Conservation (phyloP, 257 asterid species). For the Nemophila menziesii region DNA sequence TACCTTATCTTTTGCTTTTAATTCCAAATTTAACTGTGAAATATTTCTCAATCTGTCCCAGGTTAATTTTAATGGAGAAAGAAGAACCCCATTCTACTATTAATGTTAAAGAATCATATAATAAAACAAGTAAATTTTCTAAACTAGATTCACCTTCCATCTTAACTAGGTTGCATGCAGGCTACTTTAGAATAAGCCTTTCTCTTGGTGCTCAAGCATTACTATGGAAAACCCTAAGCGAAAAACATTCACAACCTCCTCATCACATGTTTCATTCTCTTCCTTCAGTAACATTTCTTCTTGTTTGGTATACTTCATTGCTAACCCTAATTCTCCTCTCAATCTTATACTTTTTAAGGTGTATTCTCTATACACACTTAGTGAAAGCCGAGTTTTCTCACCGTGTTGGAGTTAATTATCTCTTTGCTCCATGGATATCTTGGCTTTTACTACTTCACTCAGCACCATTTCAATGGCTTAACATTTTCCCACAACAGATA, state of each 20-base stretch:
- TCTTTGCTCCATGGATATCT: conserved; percentile 40
- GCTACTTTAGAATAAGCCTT: conserved; percentile 33
- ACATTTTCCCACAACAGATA: background rate
- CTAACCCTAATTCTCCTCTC: conserved; percentile 20
- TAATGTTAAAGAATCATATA: background rate
- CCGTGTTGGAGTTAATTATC: conserved; percentile 27
- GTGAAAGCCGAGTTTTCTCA: conserved; percentile 28
- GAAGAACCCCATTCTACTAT: background rate
- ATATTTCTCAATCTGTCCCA: too few species aligned
- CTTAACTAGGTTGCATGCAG: conserved; percentile 27
- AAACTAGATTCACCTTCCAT: conserved; percentile 8
- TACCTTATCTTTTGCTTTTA: too few species aligned
- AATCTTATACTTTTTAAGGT: conserved; percentile 20
- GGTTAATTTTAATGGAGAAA: too few species aligned
- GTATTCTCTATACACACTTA: conserved; percentile 19
- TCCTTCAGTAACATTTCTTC: conserved; percentile 24
- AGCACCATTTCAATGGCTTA: conserved; percentile 5
- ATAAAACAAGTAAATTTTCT: too few species aligned
- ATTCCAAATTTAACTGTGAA: too few species aligned
- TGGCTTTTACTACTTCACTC: conserved; percentile 29
- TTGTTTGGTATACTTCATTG: conserved; percentile 33
- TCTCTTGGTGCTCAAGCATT: conserved; percentile 32
- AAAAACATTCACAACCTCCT: conserved; percentile 9
- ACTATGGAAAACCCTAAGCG: conserved; percentile 32
- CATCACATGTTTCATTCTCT: conserved; percentile 10